Percentiles rank a stretch among this genome's conserved stretches.
phyloP scores from a whole-genome alignment of 768 basidiomycete species.

The Podaxis sp. region DNA sequence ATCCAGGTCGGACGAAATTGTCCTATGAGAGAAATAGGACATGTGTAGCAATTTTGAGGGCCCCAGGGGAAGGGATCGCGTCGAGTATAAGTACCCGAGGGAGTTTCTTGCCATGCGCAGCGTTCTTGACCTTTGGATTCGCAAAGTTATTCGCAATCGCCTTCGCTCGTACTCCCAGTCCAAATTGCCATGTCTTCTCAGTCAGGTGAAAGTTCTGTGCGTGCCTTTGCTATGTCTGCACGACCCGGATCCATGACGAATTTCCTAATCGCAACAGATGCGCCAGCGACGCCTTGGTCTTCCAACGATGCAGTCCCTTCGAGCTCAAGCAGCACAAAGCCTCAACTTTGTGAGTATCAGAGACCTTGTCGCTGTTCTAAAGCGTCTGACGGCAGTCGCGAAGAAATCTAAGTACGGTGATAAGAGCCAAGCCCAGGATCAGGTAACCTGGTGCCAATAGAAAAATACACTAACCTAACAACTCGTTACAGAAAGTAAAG shows the following conservation, averaged over 20 bases:
- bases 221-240: neutral
- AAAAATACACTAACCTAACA: neutral
- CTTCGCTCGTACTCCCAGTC: neutral
- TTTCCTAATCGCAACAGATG: neutral
- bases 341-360: constrained; percentile 1
- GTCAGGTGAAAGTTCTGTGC: neutral
- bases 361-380: neutral
- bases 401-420: constrained; percentile 1
- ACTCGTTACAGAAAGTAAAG: neutral
- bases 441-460: neutral
- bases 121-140: neutral
- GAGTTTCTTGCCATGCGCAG: constrained; percentile 5
- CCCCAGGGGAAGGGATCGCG: neutral
- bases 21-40: constrained; percentile 10
- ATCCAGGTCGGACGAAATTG: constrained; percentile 4
- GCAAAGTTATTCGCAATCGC: neutral
- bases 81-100: constrained; percentile 9
- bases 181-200: neutral
- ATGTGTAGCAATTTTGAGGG: neutral
- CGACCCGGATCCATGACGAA: neutral
- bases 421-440: neutral
- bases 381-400: neutral
- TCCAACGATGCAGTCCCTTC: constrained; percentile 6
- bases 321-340: constrained; percentile 1
- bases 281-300: neutral